Evolutionary conservation across 805 yeast genomes (phyloP), one percentile per base, ranked within the genome.

Genomic region (Candida arabinofermentans): DNA sequence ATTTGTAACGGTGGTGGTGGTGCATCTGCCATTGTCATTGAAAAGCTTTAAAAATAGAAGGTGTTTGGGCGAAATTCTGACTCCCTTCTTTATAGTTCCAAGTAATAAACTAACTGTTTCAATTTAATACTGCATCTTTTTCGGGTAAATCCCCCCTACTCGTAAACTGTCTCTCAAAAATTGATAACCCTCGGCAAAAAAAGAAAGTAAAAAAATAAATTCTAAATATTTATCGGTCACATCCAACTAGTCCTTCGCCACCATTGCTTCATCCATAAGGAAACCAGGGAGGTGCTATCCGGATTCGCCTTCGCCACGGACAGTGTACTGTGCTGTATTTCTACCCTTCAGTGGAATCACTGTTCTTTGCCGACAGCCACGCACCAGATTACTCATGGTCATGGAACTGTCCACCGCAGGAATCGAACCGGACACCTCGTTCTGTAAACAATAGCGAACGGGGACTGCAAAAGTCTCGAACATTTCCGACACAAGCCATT

Each of bases 1-100:
- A 83, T 93, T 62, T 93, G 99, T 77, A 93, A 93, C 67, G 99
- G 99, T 73, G 99, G 99, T 59, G 99, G 99, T 64, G 99, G 99
- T 64, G 98, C 97, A 37, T 84, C 96, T 42, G 83, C 98, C 21
- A 72, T 93, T 57, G 87, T 93, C 47, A 77, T 93, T 57, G 96
- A 90, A 72, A 79, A 72, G 57, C 58, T 79, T 34, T 75, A 64
- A 21, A 14, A 8, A 16, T 22, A 37, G 46, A 23, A 22, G 16
- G 5, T n/a, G n/a, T n/a, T n/a, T n/a, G n/a, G n/a, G n/a, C n/a
- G n/a, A n/a, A n/a, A n/a, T n/a, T n/a, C n/a, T n/a, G n/a, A n/a
- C n/a, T n/a, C n/a, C n/a, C n/a, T n/a, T n/a, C n/a, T n/a, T n/a
- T n/a, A n/a, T n/a, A n/a, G n/a, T n/a, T n/a, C n/a, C n/a, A n/a